These are phyloP conservation scores for Lomentospora prolificans DNA, from an alignment of 2,329 filamentous ascomycete genomes.

Conservation along the genomic window DNA sequence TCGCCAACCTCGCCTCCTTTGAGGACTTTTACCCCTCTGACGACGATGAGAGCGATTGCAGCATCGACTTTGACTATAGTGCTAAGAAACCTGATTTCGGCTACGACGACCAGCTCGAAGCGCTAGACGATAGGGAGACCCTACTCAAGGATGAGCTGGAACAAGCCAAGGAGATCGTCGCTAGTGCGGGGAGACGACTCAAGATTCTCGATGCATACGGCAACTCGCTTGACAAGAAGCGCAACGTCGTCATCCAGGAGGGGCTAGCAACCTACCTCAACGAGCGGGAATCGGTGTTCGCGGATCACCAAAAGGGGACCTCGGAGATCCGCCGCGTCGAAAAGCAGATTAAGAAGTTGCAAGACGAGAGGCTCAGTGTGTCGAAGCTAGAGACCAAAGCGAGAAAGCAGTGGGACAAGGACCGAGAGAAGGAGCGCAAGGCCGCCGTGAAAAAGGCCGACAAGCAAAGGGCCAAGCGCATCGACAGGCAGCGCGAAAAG, in stretches of 20 bases:
- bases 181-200: slow-evolving; percentile 27
- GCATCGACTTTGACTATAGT: slow-evolving; percentile 12
- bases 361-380: neutral
- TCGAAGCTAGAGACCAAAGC: slow-evolving; percentile 14
- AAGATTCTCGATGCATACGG: slow-evolving; percentile 30
- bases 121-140: slow-evolving; percentile 21
- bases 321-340: slow-evolving; percentile 20
- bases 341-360: neutral
- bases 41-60: slow-evolving; percentile 19
- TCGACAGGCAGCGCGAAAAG: slow-evolving; percentile 32
- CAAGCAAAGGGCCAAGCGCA: slow-evolving; percentile 19
- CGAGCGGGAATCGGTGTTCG: slow-evolving; percentile 31
- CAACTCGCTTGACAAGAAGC: slow-evolving; percentile 24
- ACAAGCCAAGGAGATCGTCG: slow-evolving; percentile 19
- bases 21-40: slow-evolving; percentile 41
- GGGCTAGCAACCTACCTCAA: slow-evolving; percentile 29
- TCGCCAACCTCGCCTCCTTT: slow-evolving; percentile 45
- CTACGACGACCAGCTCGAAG: slow-evolving; percentile 6
- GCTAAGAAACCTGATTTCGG: slow-evolving; percentile 16
- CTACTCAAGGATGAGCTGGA: slow-evolving; percentile 20
- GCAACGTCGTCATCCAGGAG: slow-evolving; percentile 23
- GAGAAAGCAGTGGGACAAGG: slow-evolving; percentile 17
- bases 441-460: slow-evolving; percentile 20
- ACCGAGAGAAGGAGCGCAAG: slow-evolving; percentile 19
- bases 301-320: slow-evolving; percentile 27